Evolutionary conservation across 805 yeast species (phyloP).

Genomic region (Sungouiozyma ichnusensis): DNA sequence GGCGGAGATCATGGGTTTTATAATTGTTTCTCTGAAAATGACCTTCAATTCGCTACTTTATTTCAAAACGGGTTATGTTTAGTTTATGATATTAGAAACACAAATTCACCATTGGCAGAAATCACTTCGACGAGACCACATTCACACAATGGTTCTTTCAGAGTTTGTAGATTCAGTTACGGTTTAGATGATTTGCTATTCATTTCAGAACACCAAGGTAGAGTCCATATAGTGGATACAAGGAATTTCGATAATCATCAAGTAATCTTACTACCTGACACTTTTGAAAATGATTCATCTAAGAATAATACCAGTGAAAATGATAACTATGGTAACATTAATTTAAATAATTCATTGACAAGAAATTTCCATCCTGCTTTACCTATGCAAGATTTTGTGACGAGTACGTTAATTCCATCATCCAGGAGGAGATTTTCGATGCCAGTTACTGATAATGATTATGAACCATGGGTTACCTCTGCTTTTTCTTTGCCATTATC

Average conservation of each 20-base stretch:
- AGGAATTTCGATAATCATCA: slow-evolving; percentile 66
- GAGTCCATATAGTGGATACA: slow-evolving; percentile 77
- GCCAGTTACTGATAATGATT: slow-evolving; percentile 4
- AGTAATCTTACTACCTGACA: slow-evolving; percentile 55
- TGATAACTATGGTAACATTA: background rate
- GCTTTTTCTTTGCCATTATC: slow-evolving; percentile 22
- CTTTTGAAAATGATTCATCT: slow-evolving; percentile 6
- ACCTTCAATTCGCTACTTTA: slow-evolving; percentile 61
- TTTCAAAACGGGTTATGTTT: slow-evolving; percentile 80
- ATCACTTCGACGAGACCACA: slow-evolving; percentile 51
- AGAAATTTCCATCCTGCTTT: background rate
- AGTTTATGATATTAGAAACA: slow-evolving; percentile 65
- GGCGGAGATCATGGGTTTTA: slow-evolving; percentile 76
- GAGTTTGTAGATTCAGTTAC: slow-evolving; percentile 51
- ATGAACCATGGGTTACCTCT: slow-evolving; percentile 21
- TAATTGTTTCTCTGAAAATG: slow-evolving; percentile 67
- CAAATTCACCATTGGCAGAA: slow-evolving; percentile 41
- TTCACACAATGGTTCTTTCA: slow-evolving; percentile 50
- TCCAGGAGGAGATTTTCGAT: slow-evolving; percentile 10
- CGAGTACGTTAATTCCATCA: background rate
- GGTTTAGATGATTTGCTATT: slow-evolving; percentile 68
- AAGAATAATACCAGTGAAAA: background rate
- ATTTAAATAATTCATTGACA: background rate
- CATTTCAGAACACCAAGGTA: slow-evolving; percentile 74
- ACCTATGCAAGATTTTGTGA: background rate